Evolutionary conservation across 225 moss, liverwort and hornwort genomes (phyloP).

Genomic region (Physcomitrium patens): DNA sequence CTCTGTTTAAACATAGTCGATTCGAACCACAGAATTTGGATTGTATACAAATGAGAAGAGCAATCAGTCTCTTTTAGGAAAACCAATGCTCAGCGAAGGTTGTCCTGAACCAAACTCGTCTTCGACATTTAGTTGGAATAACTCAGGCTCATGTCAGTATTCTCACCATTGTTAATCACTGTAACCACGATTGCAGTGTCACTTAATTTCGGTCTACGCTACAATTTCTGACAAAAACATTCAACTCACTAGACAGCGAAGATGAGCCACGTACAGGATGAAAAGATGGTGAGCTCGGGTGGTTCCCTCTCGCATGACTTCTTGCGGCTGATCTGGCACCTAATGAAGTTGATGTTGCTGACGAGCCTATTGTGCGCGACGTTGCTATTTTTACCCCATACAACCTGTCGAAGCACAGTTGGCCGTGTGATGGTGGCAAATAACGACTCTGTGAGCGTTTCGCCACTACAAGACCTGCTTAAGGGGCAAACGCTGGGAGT

Average conservation of each 20-base stretch:
- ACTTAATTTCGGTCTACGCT: too few relatives aligned
- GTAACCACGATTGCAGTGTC: too few relatives aligned
- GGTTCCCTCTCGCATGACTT: slow-evolving; percentile 28
- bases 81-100: too few relatives aligned
- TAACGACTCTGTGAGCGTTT: slow-evolving; percentile 42
- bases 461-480: slow-evolving; percentile 69
- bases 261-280: slow-evolving; percentile 59
- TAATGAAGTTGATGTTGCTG: slow-evolving; percentile 52
- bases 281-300: slow-evolving; percentile 39
- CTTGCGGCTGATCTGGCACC: slow-evolving; percentile 44
- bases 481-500: slow-evolving; percentile 42
- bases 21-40: too few relatives aligned
- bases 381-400: slow-evolving; percentile 41
- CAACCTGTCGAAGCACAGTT: slow-evolving; percentile 32
- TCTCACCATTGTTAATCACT: too few relatives aligned
- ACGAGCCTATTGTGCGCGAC: slow-evolving; percentile 59
- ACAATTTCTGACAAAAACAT: too few relatives aligned
- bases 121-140: too few relatives aligned
- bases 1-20: too few relatives aligned
- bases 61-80: too few relatives aligned
- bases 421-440: slow-evolving; percentile 6
- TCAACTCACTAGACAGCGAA: not conserved
- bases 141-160: too few relatives aligned
- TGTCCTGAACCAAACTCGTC: too few relatives aligned
- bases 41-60: too few relatives aligned